A percentile compares a stretch with the other conserved stretches of the same genome.
phyloP scores from a whole-genome alignment of 148 eudicot genomes.

The Spergularia marina region DNA sequence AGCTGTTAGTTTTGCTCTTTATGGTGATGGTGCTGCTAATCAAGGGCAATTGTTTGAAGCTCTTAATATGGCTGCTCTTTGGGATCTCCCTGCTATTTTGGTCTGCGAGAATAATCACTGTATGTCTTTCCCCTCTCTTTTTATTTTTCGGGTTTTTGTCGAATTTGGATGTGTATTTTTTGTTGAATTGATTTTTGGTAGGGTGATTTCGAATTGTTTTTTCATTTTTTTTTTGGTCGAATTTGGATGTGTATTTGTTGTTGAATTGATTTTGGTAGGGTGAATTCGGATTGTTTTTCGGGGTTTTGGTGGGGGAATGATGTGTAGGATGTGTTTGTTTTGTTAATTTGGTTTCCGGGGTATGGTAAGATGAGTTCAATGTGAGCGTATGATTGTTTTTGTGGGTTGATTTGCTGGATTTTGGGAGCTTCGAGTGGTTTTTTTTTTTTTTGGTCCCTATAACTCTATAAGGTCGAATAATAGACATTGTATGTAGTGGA shows the following conservation, averaged over 20 bases:
- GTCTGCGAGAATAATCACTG: slow-evolving; percentile 99
- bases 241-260: not conserved
- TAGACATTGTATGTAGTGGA: too few relatives aligned
- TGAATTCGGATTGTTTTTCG: too few relatives aligned
- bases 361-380: not conserved
- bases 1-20: slow-evolving; percentile 61
- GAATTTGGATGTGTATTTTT: not conserved
- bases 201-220: too few relatives aligned
- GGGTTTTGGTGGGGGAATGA: not conserved
- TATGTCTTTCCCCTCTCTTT: slow-evolving; percentile 24
- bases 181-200: not conserved
- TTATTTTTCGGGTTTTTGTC: too few relatives aligned
- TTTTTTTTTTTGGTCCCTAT: too few relatives aligned
- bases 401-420: too few relatives aligned
- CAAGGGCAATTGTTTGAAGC: slow-evolving; percentile 97
- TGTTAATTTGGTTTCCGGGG: not conserved
- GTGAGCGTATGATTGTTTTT: not conserved
- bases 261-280: not conserved
- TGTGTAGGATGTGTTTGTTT: not conserved
- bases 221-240: too few relatives aligned
- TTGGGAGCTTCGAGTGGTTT: too few relatives aligned
- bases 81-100: slow-evolving; percentile 93
- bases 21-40: slow-evolving; percentile 98
- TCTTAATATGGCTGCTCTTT: slow-evolving; percentile 90
- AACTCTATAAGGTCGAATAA: too few relatives aligned